Base-by-base conservation (phyloP, 2,329 filamentous ascomycete species). In the Diaporthe aspalathi region DNA sequence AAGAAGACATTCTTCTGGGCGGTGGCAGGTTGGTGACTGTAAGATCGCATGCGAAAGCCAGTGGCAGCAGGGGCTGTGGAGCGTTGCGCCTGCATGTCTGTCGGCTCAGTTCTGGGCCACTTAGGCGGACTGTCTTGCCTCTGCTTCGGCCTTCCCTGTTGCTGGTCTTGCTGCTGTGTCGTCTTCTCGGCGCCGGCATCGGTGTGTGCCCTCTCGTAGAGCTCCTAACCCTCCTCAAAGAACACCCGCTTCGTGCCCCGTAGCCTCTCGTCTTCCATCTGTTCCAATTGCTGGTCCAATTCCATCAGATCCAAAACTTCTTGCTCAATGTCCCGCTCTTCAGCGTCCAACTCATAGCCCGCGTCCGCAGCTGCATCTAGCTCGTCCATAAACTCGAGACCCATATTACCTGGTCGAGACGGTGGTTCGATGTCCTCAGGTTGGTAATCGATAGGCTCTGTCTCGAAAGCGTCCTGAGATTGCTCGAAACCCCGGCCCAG, bases 251-350 rank as follows among this genome's bases (percentile, higher is more conserved):
- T 88, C 68, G 82, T 83, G 57, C 84, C 85, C 68, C 81, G 82
- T 43, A 82, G 83, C 56, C 85, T 81, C 43, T 83, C 83, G 49
- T 79, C 82, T 68, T 89, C 86, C 86, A 92, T 83, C 63, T 81
- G 83, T 60, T 88, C 85, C 67, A 92, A 79, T 62, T 86, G 87
- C 71, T 88, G 85, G 74, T 92, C 90, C 76, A 92, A 90, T 74
- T 89, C 89, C 84, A 90, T 88, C 54, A 92, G 89, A 77, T 91
- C 89, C 74, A 92, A 82, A 83, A 90, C 87, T 79, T 90, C 88
- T 38, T 84, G 83, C 76, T 90, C 88, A 16, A 90, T 83, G 70
- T 90, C 84, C 40, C 88, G 81, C 32, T 82, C 81, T 27, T 80
- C 78, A 20, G 82, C 84, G n/a, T 82, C 81, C 38, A 85, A 81